Evolutionary conservation across 2,329 filamentous ascomycete genomes (phyloP).

Genomic region (Blastomyces parvus): DNA sequence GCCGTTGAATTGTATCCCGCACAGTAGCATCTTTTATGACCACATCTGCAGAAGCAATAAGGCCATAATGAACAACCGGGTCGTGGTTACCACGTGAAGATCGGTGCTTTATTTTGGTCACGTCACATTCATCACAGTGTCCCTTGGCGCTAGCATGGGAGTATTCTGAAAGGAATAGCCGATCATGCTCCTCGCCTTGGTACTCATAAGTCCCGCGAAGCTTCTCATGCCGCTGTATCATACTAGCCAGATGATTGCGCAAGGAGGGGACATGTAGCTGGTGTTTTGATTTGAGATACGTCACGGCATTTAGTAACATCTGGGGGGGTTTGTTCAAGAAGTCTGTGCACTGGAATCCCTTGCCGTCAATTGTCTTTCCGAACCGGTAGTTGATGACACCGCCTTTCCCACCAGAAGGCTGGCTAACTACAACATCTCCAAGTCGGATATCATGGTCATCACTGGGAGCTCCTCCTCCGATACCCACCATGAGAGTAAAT

Average conservation of each 20-base stretch:
- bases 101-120: neutral
- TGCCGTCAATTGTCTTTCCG: neutral
- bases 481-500: conserved; percentile 23
- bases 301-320: neutral
- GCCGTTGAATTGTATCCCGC: neutral
- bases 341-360: neutral
- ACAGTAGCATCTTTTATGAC: neutral
- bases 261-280: too few relatives aligned
- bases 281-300: neutral
- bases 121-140: neutral
- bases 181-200: neutral
- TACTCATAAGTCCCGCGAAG: neutral
- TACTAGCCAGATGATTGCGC: neutral
- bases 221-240: neutral
- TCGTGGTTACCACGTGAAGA: neutral
- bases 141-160: neutral
- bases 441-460: neutral
- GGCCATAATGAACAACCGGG: neutral
- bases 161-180: neutral
- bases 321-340: neutral
- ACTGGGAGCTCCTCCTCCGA: conserved; percentile 24
- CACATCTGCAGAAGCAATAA: neutral
- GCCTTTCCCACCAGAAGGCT: neutral
- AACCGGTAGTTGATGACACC: neutral
- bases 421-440: conserved; percentile 24